Evolutionary conservation across 352 stramenopile species (phyloP), one percentile per base, ranked within the genome.

Genomic region (Globisporangium polare): DNA sequence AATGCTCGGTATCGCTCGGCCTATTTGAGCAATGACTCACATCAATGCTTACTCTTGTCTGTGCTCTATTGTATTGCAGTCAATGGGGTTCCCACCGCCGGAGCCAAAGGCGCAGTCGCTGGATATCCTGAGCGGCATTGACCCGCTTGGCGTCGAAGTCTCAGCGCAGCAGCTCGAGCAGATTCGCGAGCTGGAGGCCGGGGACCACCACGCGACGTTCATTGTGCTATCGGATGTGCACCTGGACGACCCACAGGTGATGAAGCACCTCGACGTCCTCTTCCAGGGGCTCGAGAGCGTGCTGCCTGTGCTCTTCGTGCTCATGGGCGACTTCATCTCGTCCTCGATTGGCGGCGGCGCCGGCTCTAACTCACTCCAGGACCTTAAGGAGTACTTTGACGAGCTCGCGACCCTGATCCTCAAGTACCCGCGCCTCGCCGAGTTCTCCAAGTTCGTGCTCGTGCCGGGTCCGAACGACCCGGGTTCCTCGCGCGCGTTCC

Each of bases 251-350:
- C 89, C 89, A 15, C 72, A 87, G 20, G 89, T 97, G 20, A 84
- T 98, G 71, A 81, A 85, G 43, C 89, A 96, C 57, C 77, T 98
- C 35, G 81, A 96, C 59, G 61, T 86, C 29, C 73, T 98, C 31
- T 96, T 98, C 55, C 77, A 94, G 46, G 91, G 87, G 1, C 89
- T 96, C 31, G 77, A 95, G 53, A 79, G 71, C 22, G 72, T 95
- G 12, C 57, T 83, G 51, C 83, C 86, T 10, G 81, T 82, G 20
- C 65, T 98, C 20, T 97, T 98, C 65, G 82, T 97, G 15, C 80
- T 98, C 24, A 97, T 98, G 90, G 95, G 95, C 46, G 92, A 98
- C 69, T 98, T 98, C 62, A 78, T 92, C 51, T 94, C 87, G 7
- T 74, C 76, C 2, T 84, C 87, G 9, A 83, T 96, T 4, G 89